These are phyloP conservation scores for Pseudonitzschia pungens DNA, from an alignment of 108 stramenopile genomes.

Conservation along the genomic window DNA sequence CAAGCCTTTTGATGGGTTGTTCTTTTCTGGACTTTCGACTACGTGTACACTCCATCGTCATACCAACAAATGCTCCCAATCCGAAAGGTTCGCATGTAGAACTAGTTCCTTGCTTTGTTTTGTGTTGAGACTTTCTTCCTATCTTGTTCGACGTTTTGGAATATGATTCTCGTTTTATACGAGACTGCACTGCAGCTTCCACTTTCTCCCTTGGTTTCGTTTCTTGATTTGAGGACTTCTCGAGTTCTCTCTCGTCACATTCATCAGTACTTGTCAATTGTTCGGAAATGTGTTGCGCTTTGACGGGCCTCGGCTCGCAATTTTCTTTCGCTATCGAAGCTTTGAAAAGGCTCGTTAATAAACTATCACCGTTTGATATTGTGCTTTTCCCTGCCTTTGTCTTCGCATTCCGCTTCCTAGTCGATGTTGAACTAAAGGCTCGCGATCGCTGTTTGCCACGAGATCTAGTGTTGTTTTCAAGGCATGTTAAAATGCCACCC, in stretches of 20 bases:
- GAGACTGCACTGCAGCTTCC: background rate
- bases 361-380: conserved; percentile 7
- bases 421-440: background rate
- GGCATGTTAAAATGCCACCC: background rate
- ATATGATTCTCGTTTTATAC: background rate
- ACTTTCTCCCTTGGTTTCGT: background rate
- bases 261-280: background rate
- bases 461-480: background rate
- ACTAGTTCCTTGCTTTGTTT: background rate
- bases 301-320: background rate
- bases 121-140: background rate
- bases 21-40: background rate
- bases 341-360: background rate
- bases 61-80: conserved; percentile 11
- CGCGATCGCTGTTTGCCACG: background rate
- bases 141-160: background rate
- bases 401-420: background rate
- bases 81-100: background rate
- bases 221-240: background rate
- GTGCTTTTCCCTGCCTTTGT: background rate
- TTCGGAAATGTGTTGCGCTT: background rate
- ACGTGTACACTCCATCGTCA: background rate
- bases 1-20: background rate
- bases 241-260: background rate
- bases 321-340: background rate